Conservation (phyloP, 148 eudicot genomes). For the Amaranthus cruentus region DNA sequence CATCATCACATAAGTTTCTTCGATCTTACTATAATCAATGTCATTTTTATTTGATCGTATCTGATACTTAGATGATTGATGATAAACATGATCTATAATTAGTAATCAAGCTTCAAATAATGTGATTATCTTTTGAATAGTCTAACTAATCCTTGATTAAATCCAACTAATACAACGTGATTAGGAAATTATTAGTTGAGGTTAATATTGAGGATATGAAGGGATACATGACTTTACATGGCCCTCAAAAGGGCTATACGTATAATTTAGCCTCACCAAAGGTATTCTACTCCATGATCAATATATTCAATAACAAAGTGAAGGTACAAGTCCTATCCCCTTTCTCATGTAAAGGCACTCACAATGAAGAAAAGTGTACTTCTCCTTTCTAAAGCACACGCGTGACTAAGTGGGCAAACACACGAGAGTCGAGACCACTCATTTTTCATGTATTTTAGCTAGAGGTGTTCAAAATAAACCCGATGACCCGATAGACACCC, state of each 20-base stretch:
- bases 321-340: not conserved
- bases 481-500: no score
- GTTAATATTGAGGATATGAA: not conserved
- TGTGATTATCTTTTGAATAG: not conserved
- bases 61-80: not conserved
- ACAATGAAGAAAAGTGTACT: slow-evolving; percentile 5
- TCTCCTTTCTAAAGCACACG: slow-evolving; percentile 22
- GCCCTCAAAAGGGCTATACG: not conserved
- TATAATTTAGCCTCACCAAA: slow-evolving; percentile 10
- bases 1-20: no score
- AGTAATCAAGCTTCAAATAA: not conserved
- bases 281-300: slow-evolving; percentile 12
- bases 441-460: no score
- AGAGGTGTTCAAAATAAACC: no score
- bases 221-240: slow-evolving; percentile 6
- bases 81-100: not conserved
- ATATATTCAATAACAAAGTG: not conserved
- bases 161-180: not conserved
- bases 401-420: slow-evolving; percentile 20
- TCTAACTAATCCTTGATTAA: not conserved
- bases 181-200: not conserved
- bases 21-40: no score
- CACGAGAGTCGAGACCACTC: slow-evolving; percentile 6
- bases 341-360: slow-evolving; percentile 3
- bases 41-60: no score